A percentile compares a stretch with the other conserved stretches of the same genome.
These are phyloP conservation scores for Lactarius hatsudake DNA, from an alignment of 768 basidiomycete species.

Conservation along the genomic window DNA sequence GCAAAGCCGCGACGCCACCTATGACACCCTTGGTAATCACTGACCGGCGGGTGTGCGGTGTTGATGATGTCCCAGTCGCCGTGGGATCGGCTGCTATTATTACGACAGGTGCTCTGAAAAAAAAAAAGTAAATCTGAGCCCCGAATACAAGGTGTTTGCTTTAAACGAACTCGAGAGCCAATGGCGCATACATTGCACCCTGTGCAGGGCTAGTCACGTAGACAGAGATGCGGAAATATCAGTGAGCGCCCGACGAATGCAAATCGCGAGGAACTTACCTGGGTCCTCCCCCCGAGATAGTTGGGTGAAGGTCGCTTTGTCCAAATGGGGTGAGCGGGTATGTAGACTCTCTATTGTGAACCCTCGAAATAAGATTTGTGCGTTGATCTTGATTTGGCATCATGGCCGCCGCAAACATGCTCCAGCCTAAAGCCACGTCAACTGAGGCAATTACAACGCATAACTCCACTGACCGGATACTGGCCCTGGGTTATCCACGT, in stretches of 20 bases:
- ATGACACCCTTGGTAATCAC: background rate
- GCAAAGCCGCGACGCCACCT: background rate
- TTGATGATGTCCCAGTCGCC: background rate
- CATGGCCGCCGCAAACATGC: constrained; percentile 18
- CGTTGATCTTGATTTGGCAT: background rate
- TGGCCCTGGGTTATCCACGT: too few relatives aligned
- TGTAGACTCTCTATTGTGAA: background rate
- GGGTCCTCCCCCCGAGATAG: too few relatives aligned
- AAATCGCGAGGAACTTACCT: background rate
- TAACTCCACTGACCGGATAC: background rate
- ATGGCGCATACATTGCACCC: background rate
- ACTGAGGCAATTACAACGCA: background rate
- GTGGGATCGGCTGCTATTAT: background rate
- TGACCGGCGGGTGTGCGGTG: background rate
- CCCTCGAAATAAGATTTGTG: constrained; percentile 5
- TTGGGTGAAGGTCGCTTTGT: too few relatives aligned
- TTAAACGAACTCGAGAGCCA: background rate
- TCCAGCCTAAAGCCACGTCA: constrained; percentile 12
- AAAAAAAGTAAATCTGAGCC: background rate
- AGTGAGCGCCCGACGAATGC: background rate
- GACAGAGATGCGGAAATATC: background rate
- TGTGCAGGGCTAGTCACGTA: background rate
- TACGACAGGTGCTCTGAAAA: background rate
- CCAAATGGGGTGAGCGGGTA: too few relatives aligned
- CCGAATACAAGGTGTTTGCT: background rate